These are phyloP conservation scores for Arthrinium puccinioides DNA, from an alignment of 2,329 filamentous ascomycete species.

Conservation along the genomic window DNA sequence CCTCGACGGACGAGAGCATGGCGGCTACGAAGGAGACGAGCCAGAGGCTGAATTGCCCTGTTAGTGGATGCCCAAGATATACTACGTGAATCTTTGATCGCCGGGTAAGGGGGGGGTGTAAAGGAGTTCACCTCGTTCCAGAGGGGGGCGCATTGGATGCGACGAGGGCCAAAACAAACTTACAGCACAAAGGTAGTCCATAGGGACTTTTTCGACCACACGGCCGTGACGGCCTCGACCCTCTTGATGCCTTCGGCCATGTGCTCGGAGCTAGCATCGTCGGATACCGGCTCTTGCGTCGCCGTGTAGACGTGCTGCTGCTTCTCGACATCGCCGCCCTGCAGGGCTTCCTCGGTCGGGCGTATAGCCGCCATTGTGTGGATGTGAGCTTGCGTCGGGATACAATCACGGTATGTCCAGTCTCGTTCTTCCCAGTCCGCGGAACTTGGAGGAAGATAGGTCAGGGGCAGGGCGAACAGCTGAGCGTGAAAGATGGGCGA, in stretches of 20 bases:
- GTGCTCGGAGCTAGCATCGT: conserved; percentile 16
- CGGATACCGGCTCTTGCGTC: too few species aligned
- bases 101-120: neutral
- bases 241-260: conserved; percentile 30
- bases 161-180: too few species aligned
- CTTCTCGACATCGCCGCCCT: conserved; percentile 13
- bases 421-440: too few species aligned
- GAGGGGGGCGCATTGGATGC: too few species aligned
- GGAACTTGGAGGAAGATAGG: neutral
- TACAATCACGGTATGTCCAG: neutral
- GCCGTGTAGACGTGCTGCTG: too few species aligned
- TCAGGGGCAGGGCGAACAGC: too few species aligned
- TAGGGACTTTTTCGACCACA: conserved; percentile 30
- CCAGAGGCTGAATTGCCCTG: conserved; percentile 33
- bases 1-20: conserved; percentile 27
- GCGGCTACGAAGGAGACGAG: conserved; percentile 30
- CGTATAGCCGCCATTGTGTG: conserved; percentile 4
- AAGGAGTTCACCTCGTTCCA: too few species aligned
- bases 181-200: conserved; percentile 33
- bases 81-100: conserved; percentile 2
- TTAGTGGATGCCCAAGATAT: too few species aligned
- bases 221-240: conserved; percentile 30
- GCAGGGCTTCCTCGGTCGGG: conserved; percentile 2
- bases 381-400: neutral
- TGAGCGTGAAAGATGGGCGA: too few species aligned